Percentiles rank a stretch among this genome's conserved stretches.
These are phyloP conservation scores for Penstemon barbatus DNA, from an alignment of 257 asterid species.

Conservation along the genomic window DNA sequence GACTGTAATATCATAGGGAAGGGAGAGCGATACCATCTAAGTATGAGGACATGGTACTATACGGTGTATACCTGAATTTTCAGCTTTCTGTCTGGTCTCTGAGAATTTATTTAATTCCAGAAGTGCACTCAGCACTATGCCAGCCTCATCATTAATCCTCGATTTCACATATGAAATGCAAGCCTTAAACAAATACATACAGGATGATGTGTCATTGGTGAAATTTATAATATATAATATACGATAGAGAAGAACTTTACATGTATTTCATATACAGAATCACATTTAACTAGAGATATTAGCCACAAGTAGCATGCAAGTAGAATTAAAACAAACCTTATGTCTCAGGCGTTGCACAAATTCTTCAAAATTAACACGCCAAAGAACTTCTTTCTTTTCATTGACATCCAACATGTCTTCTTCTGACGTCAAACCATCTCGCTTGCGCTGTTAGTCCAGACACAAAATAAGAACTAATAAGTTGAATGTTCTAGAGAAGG, in stretches of 20 bases:
- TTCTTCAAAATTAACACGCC: slow-evolving; percentile 95
- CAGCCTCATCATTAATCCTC: slow-evolving; percentile 57
- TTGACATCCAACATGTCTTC: slow-evolving; percentile 41
- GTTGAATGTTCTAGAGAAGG: slow-evolving; percentile 13
- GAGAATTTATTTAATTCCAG: slow-evolving; percentile 56
- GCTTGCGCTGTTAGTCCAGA: slow-evolving; percentile 60
- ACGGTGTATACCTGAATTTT: slow-evolving; percentile 52
- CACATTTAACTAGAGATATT: slow-evolving; percentile 3
- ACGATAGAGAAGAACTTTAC: slow-evolving; percentile 14
- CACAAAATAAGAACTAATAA: slow-evolving; percentile 26
- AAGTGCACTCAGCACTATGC: slow-evolving; percentile 67
- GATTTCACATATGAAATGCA: slow-evolving; percentile 63
- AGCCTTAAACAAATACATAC: slow-evolving; percentile 42
- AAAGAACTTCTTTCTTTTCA: slow-evolving; percentile 64
- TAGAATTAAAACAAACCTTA: slow-evolving; percentile 52
- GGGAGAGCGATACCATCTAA: neutral
- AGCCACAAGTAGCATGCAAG: slow-evolving; percentile 13
- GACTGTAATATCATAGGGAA: neutral
- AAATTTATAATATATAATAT: neutral
- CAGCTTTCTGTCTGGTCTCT: slow-evolving; percentile 46
- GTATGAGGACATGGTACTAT: slow-evolving; percentile 15
- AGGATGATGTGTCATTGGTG: slow-evolving; percentile 1
- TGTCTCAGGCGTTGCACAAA: slow-evolving; percentile 59
- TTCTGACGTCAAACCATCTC: slow-evolving; percentile 42
- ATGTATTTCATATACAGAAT: slow-evolving; percentile 8